Base-by-base conservation (phyloP, 1,284 basidiomycete species). In the Trichosporon inkin region DNA sequence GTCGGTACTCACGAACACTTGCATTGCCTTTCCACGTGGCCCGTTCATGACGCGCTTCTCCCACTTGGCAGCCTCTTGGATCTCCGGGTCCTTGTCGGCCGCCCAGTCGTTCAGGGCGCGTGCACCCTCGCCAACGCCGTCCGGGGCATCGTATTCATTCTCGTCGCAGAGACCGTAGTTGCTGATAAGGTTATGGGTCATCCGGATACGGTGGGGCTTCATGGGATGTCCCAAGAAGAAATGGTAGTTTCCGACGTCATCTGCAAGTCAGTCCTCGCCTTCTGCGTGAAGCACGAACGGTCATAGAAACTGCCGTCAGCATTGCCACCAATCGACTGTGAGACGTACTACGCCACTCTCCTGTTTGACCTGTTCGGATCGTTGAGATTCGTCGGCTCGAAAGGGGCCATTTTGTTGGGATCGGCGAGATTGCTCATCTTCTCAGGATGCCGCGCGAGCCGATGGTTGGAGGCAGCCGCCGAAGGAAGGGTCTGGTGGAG, bases 161-260 rank as follows among this genome's bases (percentile, higher is more conserved):
- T 75, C 73, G 47, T 76, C 73, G 55, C 71, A 73, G 8, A 99
- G 88, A 13, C 87, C 89, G 69, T 98, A 98, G 55, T 90, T 90
- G 32, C 87, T 84, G 53, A 98, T 86, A 58, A 99, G 82, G 69
- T 95, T 91, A 76, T 98, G 92, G 0, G 94, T 90, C 78, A 97
- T 88, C 47, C 88, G 84, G 81, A 96, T 93, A 51, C 93, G 83
- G 73, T 94, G 92, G 0, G 94, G 94, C 78, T 96, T 96, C 92
- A 97, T 96, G 37, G 88, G 89, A 70, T 95, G 92, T 2, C 88
- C 88, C 38, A 89, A 81, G 51, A 91, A 92, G 74, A 94, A 96
- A 13, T 88, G 90, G 66, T 76, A 78, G 61, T 78, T 78, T 19
- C 77, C 75, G 10, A 77, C 78, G 62, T 79, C 78, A 44, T 65